Base-by-base conservation (phyloP, 768 basidiomycete species). In the Pisolithus tinctorius region DNA sequence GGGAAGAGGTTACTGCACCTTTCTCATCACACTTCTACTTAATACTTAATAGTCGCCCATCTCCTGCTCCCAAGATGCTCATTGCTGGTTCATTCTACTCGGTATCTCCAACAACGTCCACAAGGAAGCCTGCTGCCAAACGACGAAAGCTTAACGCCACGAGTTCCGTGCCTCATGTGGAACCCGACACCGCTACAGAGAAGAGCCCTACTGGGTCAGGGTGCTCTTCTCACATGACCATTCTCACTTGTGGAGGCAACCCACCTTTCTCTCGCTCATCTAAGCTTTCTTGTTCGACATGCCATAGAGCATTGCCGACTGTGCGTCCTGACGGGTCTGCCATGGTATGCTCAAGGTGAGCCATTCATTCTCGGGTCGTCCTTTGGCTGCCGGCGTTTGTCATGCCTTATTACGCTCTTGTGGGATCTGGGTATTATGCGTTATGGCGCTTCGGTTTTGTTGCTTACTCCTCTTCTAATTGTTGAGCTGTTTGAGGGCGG, bases 231-330 rank as follows among this genome's bases (percentile, higher is more conserved):
- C 31, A 36, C 16, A 16, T 16, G 4, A 26, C 3, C 14, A 3
- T 44, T 20, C 10, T 23, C 9, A n/a, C 4, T 7, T 30, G 8
- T 17, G 31, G 45, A 8, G 6, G 45, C 45, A 9, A 47, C 31
- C 20, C 14, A 40, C 23, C 55, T 11, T 49, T 3, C 51, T 17
- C 41, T n/a, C n/a, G 25, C 6, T 43, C 8, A n/a, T 29, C 42
- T 23, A 66, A 58, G 10, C 54, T 57, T 26, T 60, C 62, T 39
- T 66, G 65, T 44, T 68, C 64, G 29, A 58, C 65, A 50, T 66
- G 65, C 55, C 58, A 66, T 58, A 66, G 65, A 13, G 47, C 56
- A 11, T 56, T 66, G 31, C 60, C 64, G 2, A 51, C 54, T 1
- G 52, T 58, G 34, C 55, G 62, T 31, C 47, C 56, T 27, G 56